Conservation (phyloP, 305 asterid species). For the Stenogyne calaminthoides region DNA sequence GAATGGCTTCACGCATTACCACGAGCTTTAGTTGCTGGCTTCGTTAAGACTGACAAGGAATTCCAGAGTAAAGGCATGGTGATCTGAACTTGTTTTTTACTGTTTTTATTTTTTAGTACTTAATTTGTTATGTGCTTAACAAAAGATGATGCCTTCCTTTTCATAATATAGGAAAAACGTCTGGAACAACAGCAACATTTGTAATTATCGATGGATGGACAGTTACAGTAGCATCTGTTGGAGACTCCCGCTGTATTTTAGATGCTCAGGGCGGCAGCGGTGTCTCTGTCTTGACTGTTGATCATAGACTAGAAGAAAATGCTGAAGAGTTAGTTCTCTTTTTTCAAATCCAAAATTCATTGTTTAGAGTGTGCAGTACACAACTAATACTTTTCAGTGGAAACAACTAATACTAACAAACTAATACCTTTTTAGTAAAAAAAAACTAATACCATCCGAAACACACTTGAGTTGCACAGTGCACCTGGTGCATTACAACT, state of each 20-base stretch:
- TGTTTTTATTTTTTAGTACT: neutral
- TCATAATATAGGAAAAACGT: conserved; percentile 63
- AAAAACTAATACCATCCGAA: neutral
- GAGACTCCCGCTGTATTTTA: conserved; percentile 88
- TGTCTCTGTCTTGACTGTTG: conserved; percentile 78
- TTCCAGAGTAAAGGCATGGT: conserved; percentile 82
- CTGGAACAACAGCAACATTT: conserved; percentile 91
- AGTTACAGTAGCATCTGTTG: conserved; percentile 88
- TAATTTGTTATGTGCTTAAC: neutral
- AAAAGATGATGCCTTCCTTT: neutral
- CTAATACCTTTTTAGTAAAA: neutral
- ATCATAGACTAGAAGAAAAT: conserved; percentile 93
- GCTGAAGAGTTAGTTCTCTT: conserved; percentile 64
- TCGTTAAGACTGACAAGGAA: conserved; percentile 90
- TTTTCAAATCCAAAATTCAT: neutral
- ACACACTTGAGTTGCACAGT: neutral
- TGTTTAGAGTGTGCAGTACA: neutral
- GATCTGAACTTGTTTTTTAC: conserved; percentile 9
- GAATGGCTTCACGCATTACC: conserved; percentile 96
- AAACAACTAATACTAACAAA: too few relatives aligned
- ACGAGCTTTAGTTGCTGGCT: conserved; percentile 92
- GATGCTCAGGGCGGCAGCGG: conserved; percentile 74
- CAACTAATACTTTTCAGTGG: too few relatives aligned
- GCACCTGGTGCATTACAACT: neutral
- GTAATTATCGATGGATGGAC: conserved; percentile 89